Evolutionary conservation across 2,329 filamentous ascomycete species (phyloP).

Genomic region (Pyrenophora tritici-repentis): DNA sequence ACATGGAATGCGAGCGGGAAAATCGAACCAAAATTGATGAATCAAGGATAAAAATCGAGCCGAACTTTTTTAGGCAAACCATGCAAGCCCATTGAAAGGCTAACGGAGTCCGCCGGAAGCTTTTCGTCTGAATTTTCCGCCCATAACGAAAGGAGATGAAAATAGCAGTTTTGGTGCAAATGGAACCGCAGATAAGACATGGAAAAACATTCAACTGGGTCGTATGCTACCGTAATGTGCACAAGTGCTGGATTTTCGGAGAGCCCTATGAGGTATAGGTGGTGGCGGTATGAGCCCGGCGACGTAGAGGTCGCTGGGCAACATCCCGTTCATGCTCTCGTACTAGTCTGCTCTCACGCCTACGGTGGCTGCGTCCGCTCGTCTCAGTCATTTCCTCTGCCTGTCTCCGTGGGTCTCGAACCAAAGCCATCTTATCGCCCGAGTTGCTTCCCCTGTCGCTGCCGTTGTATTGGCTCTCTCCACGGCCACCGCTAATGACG

Average conservation of each 20-base stretch:
- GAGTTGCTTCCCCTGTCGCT: constrained; percentile 37
- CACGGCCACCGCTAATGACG: constrained; percentile 36
- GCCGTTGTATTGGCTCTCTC: constrained; percentile 5
- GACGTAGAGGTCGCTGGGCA: constrained; percentile 28
- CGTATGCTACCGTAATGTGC: neutral
- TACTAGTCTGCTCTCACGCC: constrained; percentile 26
- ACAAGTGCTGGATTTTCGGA: neutral
- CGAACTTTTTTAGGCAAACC: constrained; percentile 24
- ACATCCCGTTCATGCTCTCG: constrained; percentile 22
- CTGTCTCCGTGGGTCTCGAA: constrained; percentile 31
- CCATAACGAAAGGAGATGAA: constrained; percentile 7
- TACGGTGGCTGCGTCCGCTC: constrained; percentile 33
- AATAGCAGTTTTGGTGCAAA: constrained; percentile 5
- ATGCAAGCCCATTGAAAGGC: constrained; percentile 3
- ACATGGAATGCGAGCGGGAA: constrained; percentile 24
- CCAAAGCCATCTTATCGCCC: constrained; percentile 25
- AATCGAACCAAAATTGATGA: constrained; percentile 28
- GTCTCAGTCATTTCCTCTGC: constrained; percentile 37
- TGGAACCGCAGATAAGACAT: neutral
- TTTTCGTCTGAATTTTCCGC: constrained; percentile 22
- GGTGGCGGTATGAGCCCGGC: constrained; percentile 12
- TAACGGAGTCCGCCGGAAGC: constrained; percentile 18
- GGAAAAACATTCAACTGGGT: neutral
- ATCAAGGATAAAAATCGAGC: constrained; percentile 2
- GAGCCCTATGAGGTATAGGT: constrained; percentile 19